Conservation (phyloP, 2,329 filamentous ascomycete species). For the Huntiella savannae region DNA sequence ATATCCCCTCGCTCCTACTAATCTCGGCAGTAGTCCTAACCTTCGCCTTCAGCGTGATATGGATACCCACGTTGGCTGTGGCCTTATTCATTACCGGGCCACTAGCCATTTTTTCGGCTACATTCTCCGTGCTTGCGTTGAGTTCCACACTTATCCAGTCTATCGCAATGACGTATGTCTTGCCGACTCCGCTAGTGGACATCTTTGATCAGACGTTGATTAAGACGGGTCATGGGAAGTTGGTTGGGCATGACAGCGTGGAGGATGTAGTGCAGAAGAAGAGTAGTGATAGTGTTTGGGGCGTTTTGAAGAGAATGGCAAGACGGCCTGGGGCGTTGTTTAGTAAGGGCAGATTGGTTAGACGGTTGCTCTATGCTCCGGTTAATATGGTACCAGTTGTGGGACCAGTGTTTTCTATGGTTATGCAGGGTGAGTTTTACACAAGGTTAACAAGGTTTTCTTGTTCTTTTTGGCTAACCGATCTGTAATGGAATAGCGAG, state of each 20-base stretch:
- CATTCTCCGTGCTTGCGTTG: slow-evolving; percentile 47
- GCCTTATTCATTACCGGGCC: slow-evolving; percentile 74
- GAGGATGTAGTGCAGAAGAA: slow-evolving; percentile 34
- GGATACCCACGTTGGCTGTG: slow-evolving; percentile 65
- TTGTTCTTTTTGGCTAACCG: background rate
- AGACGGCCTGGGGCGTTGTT: slow-evolving; percentile 39
- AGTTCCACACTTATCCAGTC: slow-evolving; percentile 38
- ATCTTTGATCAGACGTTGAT: slow-evolving; percentile 65
- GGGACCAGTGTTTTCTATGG: slow-evolving; percentile 38
- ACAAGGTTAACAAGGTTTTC: background rate
- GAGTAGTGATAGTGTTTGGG: slow-evolving; percentile 28
- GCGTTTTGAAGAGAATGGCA: slow-evolving; percentile 35
- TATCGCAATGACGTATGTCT: slow-evolving; percentile 48
- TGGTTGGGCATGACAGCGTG: slow-evolving; percentile 60
- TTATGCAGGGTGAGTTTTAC: slow-evolving; percentile 42
- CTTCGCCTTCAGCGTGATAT: slow-evolving; percentile 76
- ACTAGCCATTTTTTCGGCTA: slow-evolving; percentile 53
- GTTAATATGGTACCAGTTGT: slow-evolving; percentile 86
- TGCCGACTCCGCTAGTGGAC: slow-evolving; percentile 68
- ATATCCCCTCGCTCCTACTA: slow-evolving; percentile 40
- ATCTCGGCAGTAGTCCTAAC: slow-evolving; percentile 54
- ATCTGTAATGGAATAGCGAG: slow-evolving; percentile 20
- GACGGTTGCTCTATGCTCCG: slow-evolving; percentile 71
- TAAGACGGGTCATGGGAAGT: slow-evolving; percentile 28
- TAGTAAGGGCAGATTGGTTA: slow-evolving; percentile 43